Base-by-base conservation (phyloP, 495 filamentous ascomycete species). In the Trichoderma reesei region DNA sequence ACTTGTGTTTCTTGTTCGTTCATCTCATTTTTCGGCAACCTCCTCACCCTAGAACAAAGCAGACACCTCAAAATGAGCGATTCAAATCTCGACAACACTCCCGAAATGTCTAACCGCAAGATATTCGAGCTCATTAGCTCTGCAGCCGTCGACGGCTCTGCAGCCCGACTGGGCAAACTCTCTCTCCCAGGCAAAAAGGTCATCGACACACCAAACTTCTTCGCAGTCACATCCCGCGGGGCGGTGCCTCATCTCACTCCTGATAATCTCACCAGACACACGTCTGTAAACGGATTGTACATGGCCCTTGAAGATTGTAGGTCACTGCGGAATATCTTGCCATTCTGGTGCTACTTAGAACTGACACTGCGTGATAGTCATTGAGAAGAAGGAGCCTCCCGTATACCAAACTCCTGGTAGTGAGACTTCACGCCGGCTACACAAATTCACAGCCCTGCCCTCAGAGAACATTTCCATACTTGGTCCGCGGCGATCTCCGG, bases 271-370 rank as follows among this genome's bases (percentile, higher is more conserved):
- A 73, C 75, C 34, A 83, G 85, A 41, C 81, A 88, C 67, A 85
- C 86, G 7, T 69, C 82, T 6, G 78, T 92, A 48, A 75, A 74
- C 20, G 90, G 88, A 59, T 78, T 91, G 33, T 96, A 93, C 73
- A 78, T 91, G 64, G 90, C 89, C 13, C 74, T 98, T 13, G 94
- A 98, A 82, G 95, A 98, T 74, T 98, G 94, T 97, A 77, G 77
- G 88, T 82, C 36, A 51, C 42, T 31, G 14, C 10, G 10, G 42
- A 56, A 41, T 18, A 7, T 61, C 18, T 26, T 6, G 2, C 8
- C 26, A 68, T 34, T n/a, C 5, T 18, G 16, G 3, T 10, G 5
- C 16, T 14, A 7, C 5, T 48, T 5, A 13, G 6, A 66, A 66
- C 20, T 56, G 11, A 56, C 26, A 33, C 3, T 11, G 64, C 67